Base-by-base conservation (phyloP, 2,329 filamentous ascomycete species). In the Pseudocercospora ulei region DNA sequence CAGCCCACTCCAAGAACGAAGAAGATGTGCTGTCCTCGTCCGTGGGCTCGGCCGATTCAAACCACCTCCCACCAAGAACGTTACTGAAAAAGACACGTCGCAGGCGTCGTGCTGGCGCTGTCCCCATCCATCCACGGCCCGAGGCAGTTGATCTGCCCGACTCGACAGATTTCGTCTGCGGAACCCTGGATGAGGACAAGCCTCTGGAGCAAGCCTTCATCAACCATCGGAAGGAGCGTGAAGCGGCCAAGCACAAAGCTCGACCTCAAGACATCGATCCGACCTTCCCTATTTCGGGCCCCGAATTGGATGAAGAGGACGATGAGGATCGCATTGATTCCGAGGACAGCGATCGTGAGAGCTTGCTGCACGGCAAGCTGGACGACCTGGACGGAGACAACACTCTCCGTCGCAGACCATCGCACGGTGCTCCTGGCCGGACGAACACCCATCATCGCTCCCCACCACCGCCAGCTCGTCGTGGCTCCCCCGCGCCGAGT, bases 111-210 rank as follows among this genome's bases (percentile, higher is more conserved):
- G 28, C 44, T 3, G 67, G 59, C 27, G 67, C 66, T 25, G 69
- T 70, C 8, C 34, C 52, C 1, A 55, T 54, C 33, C 42, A 43
- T 13, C 46, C 47, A 5, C 48, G 51, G 8, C 35, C 47, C 3
- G 45, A 51, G 7, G 47, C 50, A 3, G 83, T 84, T 2, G 85
- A 94, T 57, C 70, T 98, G 7, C 90, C 90, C 1, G 90, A 98
- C 61, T 95, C 87, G 62, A 96, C 90, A 8, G 90, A 98, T 61
- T 98, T 98, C 51, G 90, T 98, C n/a, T 96, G 90, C 56, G 90
- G 90, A 42, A 98, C 90, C 1, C 70, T 98, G 12, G 90, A 98
- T 50, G 90, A 98, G 62, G 90, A 98, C 56, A 78, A 85, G 28
- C 85, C 86, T 2, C 65, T 96, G n/a, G 90, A 98, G 59, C 85